phyloP scores from a whole-genome alignment of 1,284 basidiomycete species.

The Blastosporella zonata region DNA sequence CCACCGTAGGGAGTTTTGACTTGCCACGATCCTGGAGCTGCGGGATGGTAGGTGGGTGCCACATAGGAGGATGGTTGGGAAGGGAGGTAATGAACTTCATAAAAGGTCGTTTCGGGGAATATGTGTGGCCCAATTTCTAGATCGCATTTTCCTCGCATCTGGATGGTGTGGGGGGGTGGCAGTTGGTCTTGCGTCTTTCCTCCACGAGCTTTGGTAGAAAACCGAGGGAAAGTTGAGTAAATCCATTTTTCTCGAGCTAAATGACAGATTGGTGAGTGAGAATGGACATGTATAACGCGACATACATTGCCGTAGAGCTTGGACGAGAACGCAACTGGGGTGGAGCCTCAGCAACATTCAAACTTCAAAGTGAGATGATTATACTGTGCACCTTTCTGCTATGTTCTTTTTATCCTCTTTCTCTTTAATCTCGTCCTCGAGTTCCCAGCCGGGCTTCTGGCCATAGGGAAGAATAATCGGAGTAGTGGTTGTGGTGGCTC shows the following conservation, averaged over 20 bases:
- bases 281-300: slow-evolving; percentile 5
- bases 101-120: slow-evolving; percentile 62
- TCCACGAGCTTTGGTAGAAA: slow-evolving; percentile 57
- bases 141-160: slow-evolving; percentile 61
- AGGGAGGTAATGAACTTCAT: slow-evolving; percentile 55
- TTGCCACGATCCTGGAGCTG: slow-evolving; percentile 26
- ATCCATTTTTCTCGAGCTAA: slow-evolving; percentile 70
- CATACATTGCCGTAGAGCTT: slow-evolving; percentile 70
- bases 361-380: not conserved
- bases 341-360: not conserved
- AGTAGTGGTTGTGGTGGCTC: slow-evolving; percentile 26
- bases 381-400: slow-evolving; percentile 48
- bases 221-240: slow-evolving; percentile 64
- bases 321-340: slow-evolving; percentile 50
- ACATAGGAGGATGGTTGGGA: slow-evolving; percentile 20
- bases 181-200: slow-evolving; percentile 47
- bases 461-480: slow-evolving; percentile 50
- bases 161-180: slow-evolving; percentile 63
- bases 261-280: slow-evolving; percentile 13
- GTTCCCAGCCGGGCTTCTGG: slow-evolving; percentile 56
- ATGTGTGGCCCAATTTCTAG: slow-evolving; percentile 70
- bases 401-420: slow-evolving; percentile 39
- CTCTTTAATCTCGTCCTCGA: slow-evolving; percentile 33
- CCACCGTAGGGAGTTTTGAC: slow-evolving; percentile 21
- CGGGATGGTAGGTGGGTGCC: slow-evolving; percentile 15